Base-by-base conservation (phyloP, 331 rosid genomes). In the Phaseolus coccineus region DNA sequence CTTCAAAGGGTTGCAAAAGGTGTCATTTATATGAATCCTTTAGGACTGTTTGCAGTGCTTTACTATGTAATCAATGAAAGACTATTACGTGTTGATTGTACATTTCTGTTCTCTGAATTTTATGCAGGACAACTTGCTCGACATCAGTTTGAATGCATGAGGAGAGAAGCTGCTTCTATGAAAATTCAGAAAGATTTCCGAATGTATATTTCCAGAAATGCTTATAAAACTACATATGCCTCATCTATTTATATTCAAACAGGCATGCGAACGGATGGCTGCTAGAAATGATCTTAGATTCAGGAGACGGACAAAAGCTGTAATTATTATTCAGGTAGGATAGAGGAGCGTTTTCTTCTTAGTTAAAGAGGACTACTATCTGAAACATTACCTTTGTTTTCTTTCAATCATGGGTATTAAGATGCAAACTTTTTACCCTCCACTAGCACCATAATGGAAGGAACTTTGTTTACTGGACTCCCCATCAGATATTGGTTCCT, bases 141-240 rank as follows among this genome's bases (percentile, higher is more conserved):
- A 31, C 80, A 31, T 77, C 85, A 12, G 57, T 92, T 83, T 84
- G 96, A 85, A 64, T 35, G 77, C 81, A 65, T 88, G 90, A 90
- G 97, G 87, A 90, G 83, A 82, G 96, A 90, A 72, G 88, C 87
- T 55, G 96, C 93, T 76, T 92, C 93, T 80, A 19, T 89, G 76
- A 89, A 74, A 82, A 89, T 94, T 66, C 98, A 94, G 87, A 92
- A 82, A 73, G 66, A 89, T 51, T 68, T 81, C 73, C 97, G 93
- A 83, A 88, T 78, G 84, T 69, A 70, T 80, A 46, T 88, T 62
- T 84, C 87, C 25, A 86, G 66, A 84, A 78, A 56, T 10, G 71
- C 72, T 70, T 94, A 86, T 80, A 85, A 59, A 76, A 82, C 67
- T 80, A 30, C 72, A 12, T 73, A 79, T 58, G 81, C 87, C 44